phyloP scores from a whole-genome alignment of 345 rosid species.

The Adansonia digitata region DNA sequence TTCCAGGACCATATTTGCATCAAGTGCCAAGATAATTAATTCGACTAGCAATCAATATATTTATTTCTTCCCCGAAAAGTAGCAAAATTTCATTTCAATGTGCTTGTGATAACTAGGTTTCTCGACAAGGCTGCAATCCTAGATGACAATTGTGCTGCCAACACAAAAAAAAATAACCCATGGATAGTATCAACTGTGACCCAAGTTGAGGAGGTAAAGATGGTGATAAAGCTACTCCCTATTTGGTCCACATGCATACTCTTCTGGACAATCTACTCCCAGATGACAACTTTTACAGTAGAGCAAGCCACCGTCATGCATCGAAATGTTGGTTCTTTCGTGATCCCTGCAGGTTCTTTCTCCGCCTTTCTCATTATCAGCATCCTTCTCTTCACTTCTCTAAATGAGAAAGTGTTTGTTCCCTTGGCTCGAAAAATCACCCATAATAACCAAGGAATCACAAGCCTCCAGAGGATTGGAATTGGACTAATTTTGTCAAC shows the following conservation, averaged over 20 bases:
- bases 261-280: constrained; percentile 91
- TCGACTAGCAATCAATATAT: background rate
- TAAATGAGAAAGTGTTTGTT: constrained; percentile 67
- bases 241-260: constrained; percentile 92
- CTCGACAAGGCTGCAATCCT: constrained; percentile 81
- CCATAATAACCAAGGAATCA: constrained; percentile 54
- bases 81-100: background rate
- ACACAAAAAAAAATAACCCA: constrained; percentile 32
- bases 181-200: constrained; percentile 70
- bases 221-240: constrained; percentile 65
- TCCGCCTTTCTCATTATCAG: constrained; percentile 62
- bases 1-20: background rate
- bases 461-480: constrained; percentile 82
- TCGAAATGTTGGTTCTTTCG: constrained; percentile 47
- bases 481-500: constrained; percentile 61
- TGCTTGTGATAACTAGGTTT: constrained; percentile 32
- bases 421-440: constrained; percentile 61
- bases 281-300: constrained; percentile 85
- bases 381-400: constrained; percentile 77
- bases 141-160: constrained; percentile 23
- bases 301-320: constrained; percentile 84
- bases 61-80: background rate
- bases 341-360: constrained; percentile 59
- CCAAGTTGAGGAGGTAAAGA: constrained; percentile 84
- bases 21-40: background rate